Evolutionary conservation across 768 basidiomycete genomes (phyloP).

Genomic region (Lepiota venenata): DNA sequence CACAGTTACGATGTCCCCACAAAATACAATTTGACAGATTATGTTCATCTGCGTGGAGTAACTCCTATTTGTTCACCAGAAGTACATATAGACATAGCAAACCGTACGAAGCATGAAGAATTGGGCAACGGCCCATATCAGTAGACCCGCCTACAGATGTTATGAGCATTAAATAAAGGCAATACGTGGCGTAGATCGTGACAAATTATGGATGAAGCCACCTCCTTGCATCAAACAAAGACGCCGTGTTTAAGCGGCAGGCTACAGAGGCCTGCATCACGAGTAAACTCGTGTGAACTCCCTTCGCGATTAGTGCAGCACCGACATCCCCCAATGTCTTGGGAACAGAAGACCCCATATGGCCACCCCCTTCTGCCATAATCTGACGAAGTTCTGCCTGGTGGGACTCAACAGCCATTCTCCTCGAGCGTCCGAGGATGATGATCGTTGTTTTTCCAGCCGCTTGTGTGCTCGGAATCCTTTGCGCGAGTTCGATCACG

Average conservation of each 20-base stretch:
- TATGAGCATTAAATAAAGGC: too few species aligned
- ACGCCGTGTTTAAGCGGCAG: neutral
- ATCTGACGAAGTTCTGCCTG: constrained; percentile 54
- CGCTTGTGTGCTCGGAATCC: constrained; percentile 22
- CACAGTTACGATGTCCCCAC: too few species aligned
- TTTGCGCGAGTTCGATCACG: constrained; percentile 42
- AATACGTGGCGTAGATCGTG: too few species aligned
- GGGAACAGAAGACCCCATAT: constrained; percentile 52
- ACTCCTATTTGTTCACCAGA: too few species aligned
- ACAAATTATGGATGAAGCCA: too few species aligned
- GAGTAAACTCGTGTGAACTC: constrained; percentile 45
- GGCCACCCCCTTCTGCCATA: constrained; percentile 32
- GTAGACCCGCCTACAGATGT: too few species aligned
- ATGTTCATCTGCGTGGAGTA: too few species aligned
- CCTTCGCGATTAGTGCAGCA: constrained; percentile 59
- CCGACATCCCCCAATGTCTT: constrained; percentile 79
- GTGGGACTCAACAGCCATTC: constrained; percentile 61
- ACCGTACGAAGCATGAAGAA: too few species aligned
- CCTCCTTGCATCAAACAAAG: neutral
- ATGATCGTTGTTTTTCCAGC: constrained; percentile 53
- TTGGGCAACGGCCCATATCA: too few species aligned
- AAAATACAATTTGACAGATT: too few species aligned
- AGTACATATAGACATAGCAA: too few species aligned
- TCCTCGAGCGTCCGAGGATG: constrained; percentile 69
- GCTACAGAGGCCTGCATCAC: constrained; percentile 47